These are phyloP conservation scores for Apiosordaria backusii DNA, from an alignment of 495 filamentous ascomycete genomes.

Conservation along the genomic window DNA sequence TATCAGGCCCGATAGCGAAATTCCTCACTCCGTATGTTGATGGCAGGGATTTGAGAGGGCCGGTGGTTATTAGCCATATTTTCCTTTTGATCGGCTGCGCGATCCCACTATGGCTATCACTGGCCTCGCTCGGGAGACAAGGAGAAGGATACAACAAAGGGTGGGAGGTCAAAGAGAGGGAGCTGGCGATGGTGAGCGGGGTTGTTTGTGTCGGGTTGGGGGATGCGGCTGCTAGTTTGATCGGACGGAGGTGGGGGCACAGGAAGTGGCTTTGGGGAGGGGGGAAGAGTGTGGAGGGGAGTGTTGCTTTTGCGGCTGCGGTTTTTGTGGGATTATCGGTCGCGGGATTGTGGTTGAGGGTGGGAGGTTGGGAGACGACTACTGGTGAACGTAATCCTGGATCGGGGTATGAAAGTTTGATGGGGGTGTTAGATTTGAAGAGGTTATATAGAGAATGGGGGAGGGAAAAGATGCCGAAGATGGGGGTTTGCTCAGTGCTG, in stretches of 20 bases:
- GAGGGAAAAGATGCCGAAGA: conserved; percentile 50
- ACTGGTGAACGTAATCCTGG: conserved; percentile 16
- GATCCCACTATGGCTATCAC: conserved; percentile 86
- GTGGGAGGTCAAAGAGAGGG: conserved; percentile 68
- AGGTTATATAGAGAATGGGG: conserved; percentile 30
- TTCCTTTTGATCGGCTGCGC: conserved; percentile 96
- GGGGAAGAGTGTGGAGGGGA: conserved; percentile 92
- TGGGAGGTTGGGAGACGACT: conserved; percentile 63
- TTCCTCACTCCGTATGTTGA: conserved; percentile 95
- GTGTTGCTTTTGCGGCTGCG: conserved; percentile 75
- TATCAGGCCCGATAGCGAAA: conserved; percentile 73
- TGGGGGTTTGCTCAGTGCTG: conserved; percentile 65
- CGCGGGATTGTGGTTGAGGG: conserved; percentile 69
- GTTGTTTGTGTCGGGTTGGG: conserved; percentile 93
- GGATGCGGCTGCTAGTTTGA: conserved; percentile 88
- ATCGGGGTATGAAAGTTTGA: conserved; percentile 20
- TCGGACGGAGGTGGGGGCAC: conserved; percentile 81
- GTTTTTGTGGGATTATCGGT: conserved; percentile 69
- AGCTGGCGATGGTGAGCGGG: conserved; percentile 83
- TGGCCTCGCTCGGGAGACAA: conserved; percentile 51
- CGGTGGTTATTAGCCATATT: conserved; percentile 92
- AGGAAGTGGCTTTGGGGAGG: conserved; percentile 96
- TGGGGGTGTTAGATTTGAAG: conserved; percentile 17
- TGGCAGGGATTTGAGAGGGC: conserved; percentile 85
- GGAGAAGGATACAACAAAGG: conserved; percentile 49